Base-by-base conservation (phyloP, 805 yeast genomes). In the Starmerella etchellsii region DNA sequence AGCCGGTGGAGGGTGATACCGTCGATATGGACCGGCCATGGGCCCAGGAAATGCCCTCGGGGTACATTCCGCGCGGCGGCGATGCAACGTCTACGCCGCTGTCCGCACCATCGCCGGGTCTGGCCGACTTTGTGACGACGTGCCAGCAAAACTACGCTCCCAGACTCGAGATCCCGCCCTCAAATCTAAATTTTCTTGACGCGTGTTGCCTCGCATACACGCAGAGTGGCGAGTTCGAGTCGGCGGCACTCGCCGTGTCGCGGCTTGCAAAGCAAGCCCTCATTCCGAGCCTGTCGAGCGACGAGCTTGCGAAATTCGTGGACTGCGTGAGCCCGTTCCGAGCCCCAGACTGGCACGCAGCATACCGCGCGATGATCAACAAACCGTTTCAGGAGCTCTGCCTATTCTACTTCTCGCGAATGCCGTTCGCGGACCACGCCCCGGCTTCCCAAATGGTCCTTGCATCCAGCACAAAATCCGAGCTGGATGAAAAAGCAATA, bases 121-220 rank as follows among this genome's bases (percentile, higher is more conserved):
- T 80, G 6, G 81, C 76, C 26, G 52, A 54, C 3, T 91, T 74
- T 52, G 54, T 87, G 15, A 58, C 63, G 5, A 59, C 60, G 16
- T 77, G 87, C 51, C 63, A 61, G 2, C 70, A 19, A 2, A 34
- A 72, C 0, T 62, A 72, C 34, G 91, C 95, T 0, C 60, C 63
- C 7, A 55, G 58, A 4, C 57, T 87, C 13, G 66, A 63, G 0
- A 56, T 88, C 35, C 55, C 70, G 15, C 73, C 78, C 0, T 70
- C 16, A 73, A 93, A 1, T 85, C 93, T 42, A 1, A 87, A 88
- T 54, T 85, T 88, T 51, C 60, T 82, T 46, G 97, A 91, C 62
- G 74, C 78, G 2, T 67, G 81, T 15, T 56, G 83, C 33, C 66
- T 73, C 41, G 34, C 34, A 8, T 31, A 20, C 34, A 31, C 34